Conservation (phyloP, 192 early-diverging fungal genomes). For the Backusella australiensis region DNA sequence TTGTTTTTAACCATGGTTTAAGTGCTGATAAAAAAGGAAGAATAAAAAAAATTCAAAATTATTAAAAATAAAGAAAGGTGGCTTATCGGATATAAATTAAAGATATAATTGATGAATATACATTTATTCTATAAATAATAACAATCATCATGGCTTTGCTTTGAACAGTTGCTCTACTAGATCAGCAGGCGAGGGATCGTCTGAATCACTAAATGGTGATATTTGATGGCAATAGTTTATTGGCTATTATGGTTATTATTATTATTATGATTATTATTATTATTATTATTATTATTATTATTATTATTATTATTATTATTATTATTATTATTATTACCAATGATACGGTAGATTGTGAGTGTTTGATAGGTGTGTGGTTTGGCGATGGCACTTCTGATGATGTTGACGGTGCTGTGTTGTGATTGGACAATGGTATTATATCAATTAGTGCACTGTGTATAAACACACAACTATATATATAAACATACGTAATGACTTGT, state of each 20-base stretch:
- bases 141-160: background rate
- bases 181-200: conserved; percentile 26
- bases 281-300: background rate
- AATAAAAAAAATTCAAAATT: background rate
- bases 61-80: background rate
- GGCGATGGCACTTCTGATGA: background rate
- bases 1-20: conserved; percentile 88
- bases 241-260: background rate
- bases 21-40: conserved; percentile 1
- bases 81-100: background rate
- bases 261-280: background rate
- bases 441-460: too few species aligned
- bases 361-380: background rate
- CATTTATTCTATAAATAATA: too few species aligned
- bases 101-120: too few species aligned
- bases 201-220: background rate
- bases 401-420: background rate
- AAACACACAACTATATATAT: too few species aligned
- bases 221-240: background rate
- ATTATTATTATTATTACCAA: conserved; percentile 15
- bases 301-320: background rate
- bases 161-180: conserved; percentile 29
- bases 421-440: background rate
- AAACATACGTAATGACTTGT: background rate
- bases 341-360: conserved; percentile 22